Conservation (phyloP, 768 basidiomycete species). For the Boletus patriciae region DNA sequence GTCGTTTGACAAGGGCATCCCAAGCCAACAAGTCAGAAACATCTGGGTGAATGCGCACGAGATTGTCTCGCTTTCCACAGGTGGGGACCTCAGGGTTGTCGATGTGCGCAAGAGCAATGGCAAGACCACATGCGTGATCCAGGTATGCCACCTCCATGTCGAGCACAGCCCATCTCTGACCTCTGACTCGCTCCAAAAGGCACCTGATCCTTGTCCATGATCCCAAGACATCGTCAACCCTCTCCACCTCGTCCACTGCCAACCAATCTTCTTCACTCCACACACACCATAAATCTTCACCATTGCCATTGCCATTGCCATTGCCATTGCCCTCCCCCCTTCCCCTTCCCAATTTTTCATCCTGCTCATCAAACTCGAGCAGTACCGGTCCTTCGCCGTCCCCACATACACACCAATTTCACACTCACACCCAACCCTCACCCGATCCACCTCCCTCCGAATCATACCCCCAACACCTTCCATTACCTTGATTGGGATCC, state of each 20-base stretch:
- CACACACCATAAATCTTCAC: constrained; percentile 24
- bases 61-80: constrained; percentile 81
- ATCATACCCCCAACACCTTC: constrained; percentile 57
- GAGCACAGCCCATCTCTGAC: not conserved
- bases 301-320: constrained; percentile 1
- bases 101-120: constrained; percentile 63
- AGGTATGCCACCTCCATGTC: constrained; percentile 42
- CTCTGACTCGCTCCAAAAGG: not conserved
- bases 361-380: constrained; percentile 66
- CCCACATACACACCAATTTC: not conserved
- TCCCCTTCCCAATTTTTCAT: constrained; percentile 50
- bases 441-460: constrained; percentile 47
- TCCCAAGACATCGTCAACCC: constrained; percentile 36
- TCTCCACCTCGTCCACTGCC: constrained; percentile 34
- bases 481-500: constrained; percentile 59
- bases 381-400: constrained; percentile 28
- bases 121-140: constrained; percentile 61
- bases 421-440: constrained; percentile 7
- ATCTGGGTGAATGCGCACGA: constrained; percentile 72
- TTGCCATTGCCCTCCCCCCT: not conserved
- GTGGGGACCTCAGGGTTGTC: constrained; percentile 78
- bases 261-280: constrained; percentile 33
- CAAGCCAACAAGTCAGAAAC: constrained; percentile 84
- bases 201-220: constrained; percentile 36
- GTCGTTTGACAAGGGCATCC: constrained; percentile 73